Percentiles rank a stretch among this genome's conserved stretches.
Conservation (phyloP, 2,329 filamentous ascomycete species). For the Arthrinium phaeospermum region DNA sequence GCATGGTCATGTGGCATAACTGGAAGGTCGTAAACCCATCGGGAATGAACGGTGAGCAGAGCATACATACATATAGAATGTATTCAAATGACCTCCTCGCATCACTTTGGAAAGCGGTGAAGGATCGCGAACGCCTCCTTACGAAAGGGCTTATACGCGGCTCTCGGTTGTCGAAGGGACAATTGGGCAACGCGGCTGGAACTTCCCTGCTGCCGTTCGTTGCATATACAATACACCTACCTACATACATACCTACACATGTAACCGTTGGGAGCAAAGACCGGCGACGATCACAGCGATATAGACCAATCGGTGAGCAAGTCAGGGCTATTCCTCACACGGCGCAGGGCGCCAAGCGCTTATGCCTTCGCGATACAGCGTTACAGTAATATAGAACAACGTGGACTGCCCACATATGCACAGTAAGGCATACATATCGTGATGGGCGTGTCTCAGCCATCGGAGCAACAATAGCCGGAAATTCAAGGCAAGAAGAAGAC, state of each 20-base stretch:
- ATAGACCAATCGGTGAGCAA: not conserved
- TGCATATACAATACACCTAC: not conserved
- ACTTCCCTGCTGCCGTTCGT: not conserved
- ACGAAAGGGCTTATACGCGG: not conserved
- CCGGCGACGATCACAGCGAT: not conserved
- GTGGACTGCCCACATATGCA: not conserved
- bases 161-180: not conserved
- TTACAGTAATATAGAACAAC: not conserved
- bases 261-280: not conserved
- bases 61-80: too few relatives aligned
- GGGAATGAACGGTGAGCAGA: not conserved
- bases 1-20: not conserved
- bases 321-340: not conserved
- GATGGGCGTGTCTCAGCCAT: not conserved
- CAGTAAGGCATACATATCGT: slow-evolving; percentile 12
- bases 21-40: not conserved
- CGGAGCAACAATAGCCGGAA: not conserved
- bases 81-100: not conserved
- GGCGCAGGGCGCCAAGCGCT: not conserved
- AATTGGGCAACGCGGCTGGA: not conserved
- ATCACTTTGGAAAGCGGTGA: not conserved
- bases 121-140: not conserved
- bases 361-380: not conserved
- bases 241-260: not conserved
- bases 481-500: not conserved